Percentiles rank a stretch among this genome's conserved stretches.
Evolutionary conservation across 768 basidiomycete species (phyloP).

Genomic region (Naematelia encephala): DNA sequence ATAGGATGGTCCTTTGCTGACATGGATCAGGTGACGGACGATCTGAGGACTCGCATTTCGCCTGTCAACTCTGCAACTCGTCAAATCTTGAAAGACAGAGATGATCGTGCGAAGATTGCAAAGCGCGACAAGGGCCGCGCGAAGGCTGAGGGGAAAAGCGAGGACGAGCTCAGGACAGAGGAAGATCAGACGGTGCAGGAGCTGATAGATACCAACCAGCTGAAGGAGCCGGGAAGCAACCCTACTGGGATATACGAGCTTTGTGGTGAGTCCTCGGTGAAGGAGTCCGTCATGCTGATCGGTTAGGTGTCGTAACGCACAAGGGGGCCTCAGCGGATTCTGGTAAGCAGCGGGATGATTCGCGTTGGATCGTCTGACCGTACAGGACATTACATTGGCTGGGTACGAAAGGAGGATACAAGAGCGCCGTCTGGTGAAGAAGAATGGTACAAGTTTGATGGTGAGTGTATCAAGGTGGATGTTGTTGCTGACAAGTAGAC

Average conservation of each 20-base stretch:
- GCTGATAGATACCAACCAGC: constrained; percentile 56
- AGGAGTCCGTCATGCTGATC: constrained; percentile 7
- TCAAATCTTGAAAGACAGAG: constrained; percentile 77
- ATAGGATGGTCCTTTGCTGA: not conserved
- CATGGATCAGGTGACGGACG: constrained; percentile 59
- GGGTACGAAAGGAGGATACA: constrained; percentile 67
- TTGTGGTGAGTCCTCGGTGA: constrained; percentile 61
- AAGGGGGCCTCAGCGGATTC: constrained; percentile 93
- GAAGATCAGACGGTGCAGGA: constrained; percentile 66
- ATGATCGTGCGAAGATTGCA: constrained; percentile 75
- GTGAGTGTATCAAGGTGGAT: constrained; percentile 19
- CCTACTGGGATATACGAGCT: constrained; percentile 84
- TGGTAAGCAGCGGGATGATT: constrained; percentile 53
- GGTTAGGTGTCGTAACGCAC: constrained; percentile 73
- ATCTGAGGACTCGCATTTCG: constrained; percentile 66
- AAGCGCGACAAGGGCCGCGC: constrained; percentile 62
- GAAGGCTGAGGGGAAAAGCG: constrained; percentile 54
- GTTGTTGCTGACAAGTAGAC: constrained; percentile 48
- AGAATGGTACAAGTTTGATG: constrained; percentile 88
- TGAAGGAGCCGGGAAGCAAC: constrained; percentile 72
- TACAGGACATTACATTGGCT: constrained; percentile 79
- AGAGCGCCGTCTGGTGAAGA: constrained; percentile 63
- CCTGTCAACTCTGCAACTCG: constrained; percentile 70
- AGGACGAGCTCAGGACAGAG: constrained; percentile 61
- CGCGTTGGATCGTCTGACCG: not conserved